Conservation (phyloP, 805 yeast species). For the Blastobotrys attinorum region DNA sequence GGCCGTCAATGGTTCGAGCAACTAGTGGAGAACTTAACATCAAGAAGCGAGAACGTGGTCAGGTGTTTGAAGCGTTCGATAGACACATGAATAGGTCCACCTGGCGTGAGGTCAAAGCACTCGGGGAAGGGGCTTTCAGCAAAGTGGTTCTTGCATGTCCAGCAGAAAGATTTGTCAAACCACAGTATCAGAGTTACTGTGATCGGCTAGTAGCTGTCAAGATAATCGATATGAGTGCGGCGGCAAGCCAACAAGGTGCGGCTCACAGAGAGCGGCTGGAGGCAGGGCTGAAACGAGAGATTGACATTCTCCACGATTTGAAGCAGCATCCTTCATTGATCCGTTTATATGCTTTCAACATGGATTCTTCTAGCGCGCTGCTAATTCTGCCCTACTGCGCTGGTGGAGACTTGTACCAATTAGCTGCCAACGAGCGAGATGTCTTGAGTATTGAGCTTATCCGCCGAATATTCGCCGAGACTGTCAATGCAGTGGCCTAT, state of each 20-base stretch:
- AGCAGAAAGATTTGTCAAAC: constrained; percentile 22
- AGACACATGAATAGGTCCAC: constrained; percentile 16
- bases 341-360: constrained; percentile 37
- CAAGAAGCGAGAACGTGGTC: neutral
- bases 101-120: constrained; percentile 26
- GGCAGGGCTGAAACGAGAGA: constrained; percentile 61
- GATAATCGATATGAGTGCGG: constrained; percentile 40
- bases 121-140: constrained; percentile 36
- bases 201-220: constrained; percentile 58
- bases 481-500: constrained; percentile 60
- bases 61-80: constrained; percentile 26
- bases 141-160: constrained; percentile 32
- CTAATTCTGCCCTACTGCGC: constrained; percentile 67
- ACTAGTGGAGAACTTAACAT: neutral
- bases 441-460: constrained; percentile 42
- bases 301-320: constrained; percentile 44
- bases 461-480: constrained; percentile 60
- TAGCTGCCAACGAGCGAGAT: constrained; percentile 40
- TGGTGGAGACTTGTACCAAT: constrained; percentile 81
- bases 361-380: constrained; percentile 30
- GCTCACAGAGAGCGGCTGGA: constrained; percentile 47
- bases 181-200: constrained; percentile 17
- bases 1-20: neutral
- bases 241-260: constrained; percentile 32
- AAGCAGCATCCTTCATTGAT: constrained; percentile 66